Percentiles rank a stretch among this genome's conserved stretches.
Evolutionary conservation across 805 yeast species (phyloP).

Genomic region (Candida insectorum): DNA sequence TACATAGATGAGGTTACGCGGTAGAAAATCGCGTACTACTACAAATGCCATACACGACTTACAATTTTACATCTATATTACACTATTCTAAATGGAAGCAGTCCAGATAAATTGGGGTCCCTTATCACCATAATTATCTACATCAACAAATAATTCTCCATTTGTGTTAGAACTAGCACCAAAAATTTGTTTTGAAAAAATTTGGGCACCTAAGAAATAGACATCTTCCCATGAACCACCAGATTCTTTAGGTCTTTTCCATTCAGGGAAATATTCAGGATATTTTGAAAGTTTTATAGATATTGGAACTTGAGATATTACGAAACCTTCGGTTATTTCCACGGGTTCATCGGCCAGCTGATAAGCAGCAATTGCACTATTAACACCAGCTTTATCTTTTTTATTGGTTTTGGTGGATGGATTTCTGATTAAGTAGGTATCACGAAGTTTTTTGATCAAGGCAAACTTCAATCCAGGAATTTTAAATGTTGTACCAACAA

Average conservation of each 20-base stretch:
- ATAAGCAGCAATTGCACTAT: slow-evolving; percentile 38
- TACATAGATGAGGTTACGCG: too few relatives aligned
- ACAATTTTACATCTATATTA: too few relatives aligned
- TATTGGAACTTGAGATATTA: slow-evolving; percentile 71
- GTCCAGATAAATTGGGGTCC: slow-evolving; percentile 90
- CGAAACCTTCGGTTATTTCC: slow-evolving; percentile 21
- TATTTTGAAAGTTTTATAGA: slow-evolving; percentile 62
- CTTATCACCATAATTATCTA: slow-evolving; percentile 66
- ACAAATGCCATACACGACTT: too few relatives aligned
- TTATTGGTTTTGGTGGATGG: slow-evolving; percentile 22
- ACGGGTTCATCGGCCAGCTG: slow-evolving; percentile 39
- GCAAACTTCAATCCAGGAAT: slow-evolving; percentile 78
- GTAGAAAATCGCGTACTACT: too few relatives aligned
- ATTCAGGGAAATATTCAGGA: slow-evolving; percentile 92
- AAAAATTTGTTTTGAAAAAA: slow-evolving; percentile 82
- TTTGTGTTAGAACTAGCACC: slow-evolving; percentile 52
- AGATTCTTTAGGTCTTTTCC: slow-evolving; percentile 60
- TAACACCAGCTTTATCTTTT: slow-evolving; percentile 25
- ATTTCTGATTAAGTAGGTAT: slow-evolving; percentile 48
- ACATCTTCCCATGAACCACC: slow-evolving; percentile 70
- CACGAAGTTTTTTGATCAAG: slow-evolving; percentile 53
- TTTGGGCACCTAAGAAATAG: slow-evolving; percentile 81
- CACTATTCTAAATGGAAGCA: slow-evolving; percentile 13
- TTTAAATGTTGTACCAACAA: slow-evolving; percentile 74
- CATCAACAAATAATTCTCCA: slow-evolving; percentile 61